Evolutionary conservation across 2,329 filamentous ascomycete genomes (phyloP).

Genomic region (Fusarium succisae): DNA sequence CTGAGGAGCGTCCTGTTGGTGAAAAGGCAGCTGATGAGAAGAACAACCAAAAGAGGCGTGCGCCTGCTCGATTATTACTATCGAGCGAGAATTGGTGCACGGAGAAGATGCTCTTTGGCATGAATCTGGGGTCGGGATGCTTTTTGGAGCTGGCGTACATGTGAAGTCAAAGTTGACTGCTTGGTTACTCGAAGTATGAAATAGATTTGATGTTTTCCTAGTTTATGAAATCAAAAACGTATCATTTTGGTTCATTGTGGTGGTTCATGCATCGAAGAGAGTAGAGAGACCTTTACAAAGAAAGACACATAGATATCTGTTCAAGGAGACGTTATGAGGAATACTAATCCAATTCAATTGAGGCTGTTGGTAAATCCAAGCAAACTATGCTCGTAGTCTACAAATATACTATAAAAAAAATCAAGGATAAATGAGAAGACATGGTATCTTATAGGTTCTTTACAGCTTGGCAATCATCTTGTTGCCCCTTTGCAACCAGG

Average conservation of each 20-base stretch:
- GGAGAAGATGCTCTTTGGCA: constrained; percentile 24
- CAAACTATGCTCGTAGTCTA: constrained; percentile 39
- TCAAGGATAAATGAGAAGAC: constrained; percentile 9
- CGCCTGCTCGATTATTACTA: constrained; percentile 10
- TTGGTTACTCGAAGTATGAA: constrained; percentile 47
- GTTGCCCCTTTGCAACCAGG: constrained; percentile 73
- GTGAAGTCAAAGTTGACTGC: constrained; percentile 44
- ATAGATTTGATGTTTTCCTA: constrained; percentile 43
- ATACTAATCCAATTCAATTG: background rate
- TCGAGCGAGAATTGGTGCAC: constrained; percentile 18
- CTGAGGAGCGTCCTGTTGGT: constrained; percentile 5
- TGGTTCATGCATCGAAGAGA: background rate
- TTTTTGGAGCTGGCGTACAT: constrained; percentile 46
- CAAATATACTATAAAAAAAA: constrained; percentile 27
- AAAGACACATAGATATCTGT: too few species aligned
- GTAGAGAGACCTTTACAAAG: background rate
- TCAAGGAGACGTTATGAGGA: background rate
- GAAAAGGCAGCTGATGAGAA: constrained; percentile 21
- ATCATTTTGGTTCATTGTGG: background rate
- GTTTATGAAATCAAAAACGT: constrained; percentile 19
- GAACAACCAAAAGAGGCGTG: constrained; percentile 16
- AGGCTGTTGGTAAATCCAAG: constrained; percentile 10
- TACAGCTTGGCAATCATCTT: constrained; percentile 78
- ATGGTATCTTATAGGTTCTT: constrained; percentile 11
- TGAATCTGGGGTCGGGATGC: constrained; percentile 38